These are phyloP conservation scores for Rhododendron molle DNA, from an alignment of 148 eudicot species.

Conservation along the genomic window DNA sequence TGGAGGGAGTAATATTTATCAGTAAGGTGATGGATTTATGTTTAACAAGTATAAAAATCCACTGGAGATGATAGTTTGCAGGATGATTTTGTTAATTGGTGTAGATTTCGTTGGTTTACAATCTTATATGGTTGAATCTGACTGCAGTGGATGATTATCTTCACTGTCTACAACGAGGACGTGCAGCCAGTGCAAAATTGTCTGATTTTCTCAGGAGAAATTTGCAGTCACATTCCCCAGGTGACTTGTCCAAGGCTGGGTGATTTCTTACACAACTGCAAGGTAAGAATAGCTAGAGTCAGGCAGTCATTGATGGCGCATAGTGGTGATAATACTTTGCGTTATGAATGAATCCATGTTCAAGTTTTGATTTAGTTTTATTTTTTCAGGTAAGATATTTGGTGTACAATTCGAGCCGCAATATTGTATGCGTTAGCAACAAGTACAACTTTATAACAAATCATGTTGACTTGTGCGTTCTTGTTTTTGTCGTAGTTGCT, in stretches of 20 bases:
- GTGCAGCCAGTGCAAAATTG: slow-evolving; percentile 62
- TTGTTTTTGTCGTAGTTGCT: neutral
- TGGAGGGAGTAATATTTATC: neutral
- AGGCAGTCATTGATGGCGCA: neutral
- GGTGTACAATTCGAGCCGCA: neutral
- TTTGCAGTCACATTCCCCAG: slow-evolving; percentile 33
- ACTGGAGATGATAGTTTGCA: neutral
- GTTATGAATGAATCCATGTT: neutral
- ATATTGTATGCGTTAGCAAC: neutral
- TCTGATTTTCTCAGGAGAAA: slow-evolving; percentile 59
- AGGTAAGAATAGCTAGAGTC: neutral
- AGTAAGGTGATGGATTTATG: neutral
- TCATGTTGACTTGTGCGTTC: neutral
- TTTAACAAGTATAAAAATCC: too few relatives aligned
- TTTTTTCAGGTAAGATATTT: neutral
- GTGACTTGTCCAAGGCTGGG: slow-evolving; percentile 29
- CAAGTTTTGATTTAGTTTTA: neutral
- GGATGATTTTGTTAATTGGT: neutral
- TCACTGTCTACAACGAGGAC: slow-evolving; percentile 68
- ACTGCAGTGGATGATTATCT: slow-evolving; percentile 68
- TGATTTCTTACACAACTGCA: neutral
- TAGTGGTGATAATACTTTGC: neutral
- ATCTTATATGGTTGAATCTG: neutral
- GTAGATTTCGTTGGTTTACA: neutral
- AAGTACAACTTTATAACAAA: neutral